These are phyloP conservation scores for Citrus australasica DNA, from an alignment of 345 rosid genomes.

Conservation along the genomic window DNA sequence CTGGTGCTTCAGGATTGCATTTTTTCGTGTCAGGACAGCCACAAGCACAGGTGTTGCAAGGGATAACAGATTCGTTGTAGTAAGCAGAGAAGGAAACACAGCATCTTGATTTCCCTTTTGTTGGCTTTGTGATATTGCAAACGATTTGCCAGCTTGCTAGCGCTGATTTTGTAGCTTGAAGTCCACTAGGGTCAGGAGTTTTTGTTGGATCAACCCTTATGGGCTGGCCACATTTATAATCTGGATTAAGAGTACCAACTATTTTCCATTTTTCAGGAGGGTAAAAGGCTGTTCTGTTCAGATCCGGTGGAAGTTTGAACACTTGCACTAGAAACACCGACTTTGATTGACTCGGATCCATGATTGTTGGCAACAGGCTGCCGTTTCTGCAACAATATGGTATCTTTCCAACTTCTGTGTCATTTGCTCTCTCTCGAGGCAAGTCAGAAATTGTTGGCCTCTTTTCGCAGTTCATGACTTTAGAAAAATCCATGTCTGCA, in stretches of 20 bases:
- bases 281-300: slow-evolving; percentile 33
- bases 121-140: slow-evolving; percentile 45
- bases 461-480: slow-evolving; percentile 38
- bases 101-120: slow-evolving; percentile 28
- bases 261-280: slow-evolving; percentile 53
- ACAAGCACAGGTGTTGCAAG: slow-evolving; percentile 56
- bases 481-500: slow-evolving; percentile 33
- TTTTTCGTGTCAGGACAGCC: slow-evolving; percentile 33
- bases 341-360: slow-evolving; percentile 34
- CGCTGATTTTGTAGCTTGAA: slow-evolving; percentile 30
- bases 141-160: slow-evolving; percentile 55
- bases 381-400: slow-evolving; percentile 55
- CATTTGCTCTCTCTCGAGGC: slow-evolving; percentile 36
- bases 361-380: slow-evolving; percentile 32
- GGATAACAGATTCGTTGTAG: slow-evolving; percentile 46
- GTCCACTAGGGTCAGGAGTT: slow-evolving; percentile 36
- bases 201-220: slow-evolving; percentile 35
- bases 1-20: slow-evolving; percentile 30
- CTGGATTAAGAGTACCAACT: slow-evolving; percentile 33
- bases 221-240: slow-evolving; percentile 44
- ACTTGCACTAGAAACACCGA: slow-evolving; percentile 45
- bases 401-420: slow-evolving; percentile 36
- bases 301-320: slow-evolving; percentile 51
- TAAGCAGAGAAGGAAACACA: slow-evolving; percentile 63
- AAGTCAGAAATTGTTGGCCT: slow-evolving; percentile 41